Evolutionary conservation across 306 rosid genomes (phyloP).

Genomic region (Malus fusca): DNA sequence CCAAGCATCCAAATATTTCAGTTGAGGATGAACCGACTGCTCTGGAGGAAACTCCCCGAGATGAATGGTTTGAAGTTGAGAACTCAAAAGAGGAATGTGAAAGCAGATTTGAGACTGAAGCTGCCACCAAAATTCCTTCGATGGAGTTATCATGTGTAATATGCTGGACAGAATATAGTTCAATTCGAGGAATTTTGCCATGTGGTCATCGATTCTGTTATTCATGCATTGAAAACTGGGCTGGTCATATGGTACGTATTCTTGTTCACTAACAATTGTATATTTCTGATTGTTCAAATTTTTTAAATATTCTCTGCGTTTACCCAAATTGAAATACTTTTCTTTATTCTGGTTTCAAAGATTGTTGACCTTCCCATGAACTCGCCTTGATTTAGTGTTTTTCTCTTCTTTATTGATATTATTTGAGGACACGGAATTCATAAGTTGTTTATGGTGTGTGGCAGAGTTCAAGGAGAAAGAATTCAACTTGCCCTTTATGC

Average conservation of each 20-base stretch:
- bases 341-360: neutral
- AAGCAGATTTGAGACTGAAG: conserved; percentile 20
- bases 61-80: conserved; percentile 28
- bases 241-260: conserved; percentile 49
- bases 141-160: conserved; percentile 75
- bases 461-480: conserved; percentile 51
- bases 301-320: neutral
- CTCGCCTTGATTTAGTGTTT: neutral
- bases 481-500: conserved; percentile 82
- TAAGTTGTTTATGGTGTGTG: conserved; percentile 15
- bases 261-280: neutral
- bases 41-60: conserved; percentile 26
- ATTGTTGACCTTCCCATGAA: neutral
- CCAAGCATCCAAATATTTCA: conserved; percentile 17
- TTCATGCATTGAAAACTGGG: conserved; percentile 77
- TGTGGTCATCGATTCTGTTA: conserved; percentile 92
- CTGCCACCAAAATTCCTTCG: conserved; percentile 24
- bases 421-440: conserved; percentile 9
- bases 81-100: conserved; percentile 16
- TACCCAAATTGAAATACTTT: neutral
- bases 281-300: neutral
- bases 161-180: conserved; percentile 73
- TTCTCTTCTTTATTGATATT: neutral
- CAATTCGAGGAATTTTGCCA: conserved; percentile 64
- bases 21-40: conserved; percentile 23